Evolutionary conservation across 1,284 basidiomycete species (phyloP).

Genomic region (Inonotus hispidus): DNA sequence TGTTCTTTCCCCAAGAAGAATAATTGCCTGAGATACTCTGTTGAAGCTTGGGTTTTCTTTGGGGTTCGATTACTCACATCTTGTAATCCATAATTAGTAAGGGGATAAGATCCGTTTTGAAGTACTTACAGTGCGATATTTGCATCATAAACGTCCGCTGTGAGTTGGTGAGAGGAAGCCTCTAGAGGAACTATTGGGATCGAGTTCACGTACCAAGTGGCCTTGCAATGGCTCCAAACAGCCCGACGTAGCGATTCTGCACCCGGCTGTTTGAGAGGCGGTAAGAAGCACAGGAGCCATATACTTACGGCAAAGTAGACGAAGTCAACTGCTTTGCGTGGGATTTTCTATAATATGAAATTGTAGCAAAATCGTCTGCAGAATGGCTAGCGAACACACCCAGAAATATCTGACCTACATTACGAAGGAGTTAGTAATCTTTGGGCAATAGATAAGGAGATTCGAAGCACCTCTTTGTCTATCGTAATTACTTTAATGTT

Average conservation of each 20-base stretch:
- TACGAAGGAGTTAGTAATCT: not conserved
- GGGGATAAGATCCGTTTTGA: not conserved
- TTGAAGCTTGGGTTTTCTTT: too few relatives aligned
- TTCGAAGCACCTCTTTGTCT: not conserved
- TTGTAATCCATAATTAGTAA: not conserved
- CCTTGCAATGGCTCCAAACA: not conserved
- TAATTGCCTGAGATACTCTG: not conserved
- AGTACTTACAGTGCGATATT: not conserved
- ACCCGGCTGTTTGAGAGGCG: not conserved
- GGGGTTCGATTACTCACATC: too few relatives aligned
- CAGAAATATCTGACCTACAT: conserved; percentile 6
- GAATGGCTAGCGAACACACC: not conserved
- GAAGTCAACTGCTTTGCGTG: not conserved
- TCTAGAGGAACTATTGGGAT: not conserved
- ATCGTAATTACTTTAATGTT: not conserved
- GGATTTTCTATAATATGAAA: not conserved
- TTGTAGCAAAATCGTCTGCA: not conserved
- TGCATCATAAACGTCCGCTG: not conserved
- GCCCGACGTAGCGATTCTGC: conserved; percentile 5
- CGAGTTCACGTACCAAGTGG: not conserved
- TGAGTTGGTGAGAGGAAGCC: not conserved
- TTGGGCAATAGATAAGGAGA: not conserved
- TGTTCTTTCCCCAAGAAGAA: not conserved
- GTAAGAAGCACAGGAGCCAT: too few relatives aligned
- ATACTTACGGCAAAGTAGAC: conserved; percentile 4